Evolutionary conservation across 2,329 filamentous ascomycete species (phyloP).

Genomic region (Cladosporium sp.): DNA sequence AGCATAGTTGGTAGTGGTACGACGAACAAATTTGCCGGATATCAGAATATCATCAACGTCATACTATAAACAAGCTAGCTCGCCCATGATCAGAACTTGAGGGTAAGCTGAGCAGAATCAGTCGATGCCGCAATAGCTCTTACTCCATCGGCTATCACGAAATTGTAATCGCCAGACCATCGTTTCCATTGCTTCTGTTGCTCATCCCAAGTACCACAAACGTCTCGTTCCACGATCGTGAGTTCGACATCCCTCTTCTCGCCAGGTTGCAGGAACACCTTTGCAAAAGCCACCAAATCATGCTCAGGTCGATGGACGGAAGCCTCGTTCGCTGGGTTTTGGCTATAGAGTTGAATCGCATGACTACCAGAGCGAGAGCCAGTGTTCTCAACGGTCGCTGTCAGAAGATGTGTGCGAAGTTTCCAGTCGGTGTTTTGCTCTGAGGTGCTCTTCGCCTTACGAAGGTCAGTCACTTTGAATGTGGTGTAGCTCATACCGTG

Average conservation of each 20-base stretch:
- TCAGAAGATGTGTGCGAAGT: not conserved
- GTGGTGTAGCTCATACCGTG: conserved; percentile 73
- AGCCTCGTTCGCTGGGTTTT: not conserved
- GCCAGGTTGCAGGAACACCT: not conserved
- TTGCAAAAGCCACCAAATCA: not conserved
- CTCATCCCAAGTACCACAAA: not conserved
- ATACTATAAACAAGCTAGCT: not conserved
- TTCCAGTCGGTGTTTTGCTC: not conserved
- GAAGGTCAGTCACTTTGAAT: conserved; percentile 59
- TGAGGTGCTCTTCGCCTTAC: not conserved
- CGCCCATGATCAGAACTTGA: not conserved
- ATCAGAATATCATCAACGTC: too few relatives aligned
- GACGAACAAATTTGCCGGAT: too few relatives aligned
- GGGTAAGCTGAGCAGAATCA: not conserved
- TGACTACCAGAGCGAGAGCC: not conserved
- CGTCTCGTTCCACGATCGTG: not conserved
- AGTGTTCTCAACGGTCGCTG: not conserved
- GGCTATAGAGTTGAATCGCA: not conserved
- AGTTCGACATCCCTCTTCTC: not conserved
- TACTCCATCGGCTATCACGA: not conserved
- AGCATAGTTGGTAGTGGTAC: too few relatives aligned
- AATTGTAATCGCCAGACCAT: not conserved
- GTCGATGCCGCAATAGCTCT: not conserved
- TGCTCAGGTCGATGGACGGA: not conserved
- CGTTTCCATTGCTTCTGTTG: not conserved